Evolutionary conservation across 2,329 filamentous ascomycete species (phyloP), one percentile per base, ranked within the genome.

Genomic region (Thermoascus crustaceus): DNA sequence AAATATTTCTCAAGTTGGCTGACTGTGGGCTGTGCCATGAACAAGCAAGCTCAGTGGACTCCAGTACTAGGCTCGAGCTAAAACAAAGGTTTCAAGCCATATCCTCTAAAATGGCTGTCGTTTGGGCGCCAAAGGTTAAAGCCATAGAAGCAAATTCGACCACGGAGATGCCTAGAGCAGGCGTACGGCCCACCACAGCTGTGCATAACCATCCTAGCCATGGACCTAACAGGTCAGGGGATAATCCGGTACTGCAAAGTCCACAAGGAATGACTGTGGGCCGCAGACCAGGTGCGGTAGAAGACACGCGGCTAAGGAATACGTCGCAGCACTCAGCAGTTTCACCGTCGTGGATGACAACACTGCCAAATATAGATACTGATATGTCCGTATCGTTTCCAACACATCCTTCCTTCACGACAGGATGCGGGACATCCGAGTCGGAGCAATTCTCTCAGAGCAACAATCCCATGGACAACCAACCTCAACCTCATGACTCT

Each of bases 1-100:
- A 63, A 14, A 57, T 59, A 43, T 55, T 62, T 16, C 47, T 65
- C 18, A 57, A 51, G 24, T 54, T 54, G 35, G 54, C 56, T 10
- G 50, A 58, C 55, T 41, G 45, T 3, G 33, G 22, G 4, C 22
- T 33, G 11, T 26, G 22, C n/a, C 32, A 39, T n/a, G 42, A 32
- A 8, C 36, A 37, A 8, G 22, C 19, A 7, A 20, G 40, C 2
- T 16, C 39, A 4, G 34, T 32, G n/a, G 24, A 30, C 2, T 47
- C 46, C 2, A 51, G 56, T 16, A 25, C 51, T 11, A 53, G 55
- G 9, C 30, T 43, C n/a, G 48, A 45, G 4, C 24, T 60, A 16
- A 51, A 47, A 24, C 45, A 45, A 20, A 54, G 49, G 30, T 38
- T 58, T 3, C 46, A 52, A 26, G 16, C 26, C 13, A 10, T 29